Percentiles rank a stretch among this genome's conserved stretches.
phyloP scores from a whole-genome alignment of 2,329 filamentous ascomycete species.

The Fusarium sarcochroum region DNA sequence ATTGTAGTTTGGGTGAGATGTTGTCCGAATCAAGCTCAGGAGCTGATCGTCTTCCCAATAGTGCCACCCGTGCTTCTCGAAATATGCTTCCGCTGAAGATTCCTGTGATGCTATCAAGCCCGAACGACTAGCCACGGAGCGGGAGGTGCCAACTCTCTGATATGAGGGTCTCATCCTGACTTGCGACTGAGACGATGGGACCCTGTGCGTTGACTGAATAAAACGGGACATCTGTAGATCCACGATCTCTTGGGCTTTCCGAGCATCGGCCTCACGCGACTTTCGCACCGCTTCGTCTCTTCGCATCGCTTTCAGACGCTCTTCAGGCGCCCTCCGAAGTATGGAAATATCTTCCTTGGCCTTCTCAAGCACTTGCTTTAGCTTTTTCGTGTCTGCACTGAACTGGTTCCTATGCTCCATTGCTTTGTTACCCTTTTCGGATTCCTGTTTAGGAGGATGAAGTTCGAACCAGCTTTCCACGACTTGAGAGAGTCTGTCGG shows the following conservation, averaged over 20 bases:
- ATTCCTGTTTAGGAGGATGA: slow-evolving; percentile 8
- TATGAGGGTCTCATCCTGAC: background rate
- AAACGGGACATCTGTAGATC: slow-evolving; percentile 41
- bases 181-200: slow-evolving; percentile 2
- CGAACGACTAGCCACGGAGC: slow-evolving; percentile 10
- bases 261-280: slow-evolving; percentile 14
- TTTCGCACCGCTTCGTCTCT: slow-evolving; percentile 19
- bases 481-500: slow-evolving; percentile 24
- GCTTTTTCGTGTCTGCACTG: background rate
- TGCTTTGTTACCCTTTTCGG: background rate
- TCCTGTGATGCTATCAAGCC: background rate
- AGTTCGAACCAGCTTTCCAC: slow-evolving; percentile 29
- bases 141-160: slow-evolving; percentile 7
- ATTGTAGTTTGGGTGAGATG: slow-evolving; percentile 22
- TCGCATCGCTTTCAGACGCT: slow-evolving; percentile 9
- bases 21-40: slow-evolving; percentile 43
- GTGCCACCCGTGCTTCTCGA: slow-evolving; percentile 45
- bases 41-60: slow-evolving; percentile 48
- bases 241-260: slow-evolving; percentile 1
- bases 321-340: slow-evolving; percentile 5
- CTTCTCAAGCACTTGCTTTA: slow-evolving; percentile 14
- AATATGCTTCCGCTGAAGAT: slow-evolving; percentile 30
- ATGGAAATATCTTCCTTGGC: slow-evolving; percentile 25
- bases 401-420: slow-evolving; percentile 18
- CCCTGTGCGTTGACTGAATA: slow-evolving; percentile 32